Evolutionary conservation across 106 monocot species (phyloP).

Genomic region (Dactylorhiza incarnata): DNA sequence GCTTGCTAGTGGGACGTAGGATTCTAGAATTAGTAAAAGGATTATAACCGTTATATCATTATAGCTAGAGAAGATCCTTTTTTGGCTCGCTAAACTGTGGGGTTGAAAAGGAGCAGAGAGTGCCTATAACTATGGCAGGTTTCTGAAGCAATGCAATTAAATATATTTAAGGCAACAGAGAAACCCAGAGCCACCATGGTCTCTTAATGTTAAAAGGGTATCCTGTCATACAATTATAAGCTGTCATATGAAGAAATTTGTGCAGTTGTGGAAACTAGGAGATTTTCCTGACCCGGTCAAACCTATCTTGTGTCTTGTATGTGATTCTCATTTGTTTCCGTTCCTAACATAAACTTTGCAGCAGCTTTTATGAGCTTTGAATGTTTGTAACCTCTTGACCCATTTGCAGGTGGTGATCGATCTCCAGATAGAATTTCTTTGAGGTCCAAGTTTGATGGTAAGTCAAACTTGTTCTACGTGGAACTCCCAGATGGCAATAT

Average conservation of each 20-base stretch:
- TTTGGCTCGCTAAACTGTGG: no score
- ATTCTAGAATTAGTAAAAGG: no score
- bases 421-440: conserved; percentile 29
- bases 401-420: conserved; percentile 32
- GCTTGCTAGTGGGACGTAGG: no score
- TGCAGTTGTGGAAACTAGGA: not conserved
- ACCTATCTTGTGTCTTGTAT: not conserved
- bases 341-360: not conserved
- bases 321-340: not conserved
- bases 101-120: no score
- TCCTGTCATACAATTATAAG: not conserved
- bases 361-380: not conserved
- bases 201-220: not conserved
- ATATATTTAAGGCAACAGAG: no score
- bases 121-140: no score
- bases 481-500: conserved; percentile 72
- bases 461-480: conserved; percentile 66
- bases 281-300: not conserved
- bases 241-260: not conserved
- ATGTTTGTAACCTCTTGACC: not conserved
- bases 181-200: no score
- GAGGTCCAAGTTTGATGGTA: conserved; percentile 57
- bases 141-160: no score
- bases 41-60: no score
- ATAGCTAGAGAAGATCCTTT: no score